These are phyloP conservation scores for Rhodotorula sp. DNA, from an alignment of 1,284 basidiomycete species.

Conservation along the genomic window DNA sequence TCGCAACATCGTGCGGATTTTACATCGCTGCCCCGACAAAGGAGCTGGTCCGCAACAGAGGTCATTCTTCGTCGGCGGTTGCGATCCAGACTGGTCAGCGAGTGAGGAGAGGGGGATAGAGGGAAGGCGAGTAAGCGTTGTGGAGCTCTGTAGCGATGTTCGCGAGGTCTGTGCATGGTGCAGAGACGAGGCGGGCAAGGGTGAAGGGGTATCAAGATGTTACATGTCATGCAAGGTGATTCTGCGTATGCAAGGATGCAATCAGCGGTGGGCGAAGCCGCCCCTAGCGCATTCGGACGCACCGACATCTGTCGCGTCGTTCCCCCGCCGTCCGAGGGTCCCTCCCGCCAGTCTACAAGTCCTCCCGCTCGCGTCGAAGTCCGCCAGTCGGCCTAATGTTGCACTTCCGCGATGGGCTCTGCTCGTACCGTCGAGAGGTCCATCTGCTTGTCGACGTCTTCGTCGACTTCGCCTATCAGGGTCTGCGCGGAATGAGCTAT, in stretches of 20 bases:
- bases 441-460: slow-evolving; percentile 72
- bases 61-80: too few relatives aligned
- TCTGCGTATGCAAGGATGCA: not conserved
- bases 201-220: not conserved
- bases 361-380: not conserved
- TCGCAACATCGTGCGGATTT: too few relatives aligned
- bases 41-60: too few relatives aligned
- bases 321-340: too few relatives aligned
- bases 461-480: slow-evolving; percentile 87
- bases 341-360: not conserved
- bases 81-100: too few relatives aligned
- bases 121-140: too few relatives aligned
- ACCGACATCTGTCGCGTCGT: not conserved
- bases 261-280: not conserved
- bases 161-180: not conserved
- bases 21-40: too few relatives aligned
- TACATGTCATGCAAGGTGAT: not conserved
- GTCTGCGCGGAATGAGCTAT: slow-evolving; percentile 53
- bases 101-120: too few relatives aligned
- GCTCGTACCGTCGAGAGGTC: slow-evolving; percentile 79
- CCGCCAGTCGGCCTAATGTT: slow-evolving; percentile 11
- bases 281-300: not conserved
- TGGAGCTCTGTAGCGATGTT: too few relatives aligned
- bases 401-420: slow-evolving; percentile 64
- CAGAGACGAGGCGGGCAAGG: not conserved